Evolutionary conservation across 306 rosid species (phyloP), one percentile per base, ranked within the genome.

Genomic region (Chamaecrista fasciculata): DNA sequence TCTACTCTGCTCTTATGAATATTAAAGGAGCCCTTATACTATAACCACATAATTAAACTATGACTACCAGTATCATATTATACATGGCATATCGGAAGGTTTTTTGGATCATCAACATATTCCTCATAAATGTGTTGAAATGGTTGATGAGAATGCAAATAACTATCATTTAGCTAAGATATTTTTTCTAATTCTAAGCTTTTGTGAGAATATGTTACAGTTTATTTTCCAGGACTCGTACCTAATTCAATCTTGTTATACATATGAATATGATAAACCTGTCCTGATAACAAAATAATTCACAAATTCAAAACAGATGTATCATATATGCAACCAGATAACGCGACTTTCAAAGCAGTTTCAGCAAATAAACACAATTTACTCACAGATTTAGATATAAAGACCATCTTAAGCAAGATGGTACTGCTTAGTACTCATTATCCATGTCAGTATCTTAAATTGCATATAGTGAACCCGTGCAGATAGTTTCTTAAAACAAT

Each of bases 361-460:
- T 15, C 31, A 2, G 55, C 2, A 42, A 25, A 43, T 24, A 8
- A 24, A 39, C 2, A 18, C 2, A 4, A 59, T 31, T 25, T 43
- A 11, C 8, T 63, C 19, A 11, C 8, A 5, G 37, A 21, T 5
- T 46, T 11, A 9, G 47, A 37, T 62, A 12, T 50, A 39, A 23
- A 21, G 18, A 21, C 21, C 20, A 62, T 40, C 50, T 7, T 3
- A 39, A 29, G 34, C 25, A 3, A 10, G n/a, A 25, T 9, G 3
- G 14, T n/a, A 62, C 48, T 11, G 12, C 3, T 23, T 40, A 11
- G 21, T 25, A 24, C 51, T 14, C 12, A 24, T 61, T 53, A 14
- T n/a, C 20, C 52, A 63, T 42, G 52, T 63, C 19, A 63, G 16
- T 24, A 64, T 25, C 24, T 40, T 62, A 64, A 63, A 43, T 43